Percentiles rank a stretch among this genome's conserved stretches.
These are phyloP conservation scores for Protomyces inouyei DNA, from an alignment of 1,139 yeast genomes.

Conservation along the genomic window DNA sequence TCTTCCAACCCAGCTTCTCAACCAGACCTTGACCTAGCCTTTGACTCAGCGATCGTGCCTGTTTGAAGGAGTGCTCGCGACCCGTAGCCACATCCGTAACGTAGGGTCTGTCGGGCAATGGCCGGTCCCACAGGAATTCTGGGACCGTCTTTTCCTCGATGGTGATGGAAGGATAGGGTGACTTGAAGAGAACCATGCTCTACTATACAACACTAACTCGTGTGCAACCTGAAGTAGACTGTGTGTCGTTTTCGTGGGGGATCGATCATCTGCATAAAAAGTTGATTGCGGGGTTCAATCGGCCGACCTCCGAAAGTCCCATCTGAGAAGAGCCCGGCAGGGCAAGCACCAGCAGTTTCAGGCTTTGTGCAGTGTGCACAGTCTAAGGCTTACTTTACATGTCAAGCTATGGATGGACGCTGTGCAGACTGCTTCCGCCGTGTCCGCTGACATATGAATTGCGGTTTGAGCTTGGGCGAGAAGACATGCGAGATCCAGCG, in stretches of 20 bases:
- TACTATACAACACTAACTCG: not conserved
- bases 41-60: not conserved
- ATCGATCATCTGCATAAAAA: too few species aligned
- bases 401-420: not conserved
- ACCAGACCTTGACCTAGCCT: constrained; percentile 31
- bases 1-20: constrained; percentile 33
- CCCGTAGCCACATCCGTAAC: constrained; percentile 18
- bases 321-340: too few species aligned
- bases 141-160: constrained; percentile 13
- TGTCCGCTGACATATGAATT: not conserved
- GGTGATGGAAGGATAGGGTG: not conserved
- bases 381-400: too few species aligned
- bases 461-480: not conserved
- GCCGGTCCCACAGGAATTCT: constrained; percentile 19
- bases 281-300: too few species aligned
- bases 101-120: constrained; percentile 19
- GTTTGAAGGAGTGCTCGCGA: constrained; percentile 5
- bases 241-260: too few species aligned
- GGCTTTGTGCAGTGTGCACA: too few species aligned
- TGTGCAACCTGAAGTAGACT: too few species aligned
- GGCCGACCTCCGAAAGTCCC: too few species aligned
- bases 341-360: too few species aligned
- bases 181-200: constrained; percentile 25
- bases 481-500: not conserved
- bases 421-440: not conserved